A percentile compares a stretch with the other conserved stretches of the same genome.
These are phyloP conservation scores for Ogataea paradorogensis DNA, from an alignment of 805 yeast species.

Conservation along the genomic window DNA sequence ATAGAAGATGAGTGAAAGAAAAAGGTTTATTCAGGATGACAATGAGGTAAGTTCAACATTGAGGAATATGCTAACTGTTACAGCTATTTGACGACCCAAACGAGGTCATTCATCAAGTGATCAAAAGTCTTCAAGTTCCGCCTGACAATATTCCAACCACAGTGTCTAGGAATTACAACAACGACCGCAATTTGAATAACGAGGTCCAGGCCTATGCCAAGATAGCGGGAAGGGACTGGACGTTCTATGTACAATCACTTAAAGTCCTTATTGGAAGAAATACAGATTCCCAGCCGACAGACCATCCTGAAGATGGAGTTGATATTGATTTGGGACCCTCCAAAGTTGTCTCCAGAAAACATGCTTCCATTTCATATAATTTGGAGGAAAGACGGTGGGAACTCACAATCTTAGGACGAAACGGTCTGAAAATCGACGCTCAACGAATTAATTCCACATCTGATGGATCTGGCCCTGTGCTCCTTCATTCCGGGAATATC, in stretches of 20 bases:
- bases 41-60: constrained; percentile 19
- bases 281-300: constrained; percentile 40
- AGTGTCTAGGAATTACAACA: constrained; percentile 71
- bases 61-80: constrained; percentile 3
- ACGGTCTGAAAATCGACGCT: constrained; percentile 90
- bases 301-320: constrained; percentile 34
- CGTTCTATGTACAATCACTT: constrained; percentile 82
- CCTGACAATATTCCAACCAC: constrained; percentile 59
- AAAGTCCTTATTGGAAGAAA: constrained; percentile 83
- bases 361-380: constrained; percentile 81
- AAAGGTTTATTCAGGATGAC: constrained; percentile 22
- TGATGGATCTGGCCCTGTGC: constrained; percentile 41
- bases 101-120: constrained; percentile 71
- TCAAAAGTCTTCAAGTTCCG: constrained; percentile 66
- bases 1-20: constrained; percentile 20
- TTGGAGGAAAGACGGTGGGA: constrained; percentile 80
- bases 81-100: constrained; percentile 50
- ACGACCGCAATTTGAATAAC: constrained; percentile 61
- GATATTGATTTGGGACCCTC: constrained; percentile 96
- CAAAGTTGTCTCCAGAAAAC: constrained; percentile 91
- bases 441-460: constrained; percentile 40
- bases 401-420: constrained; percentile 76
- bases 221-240: constrained; percentile 91
- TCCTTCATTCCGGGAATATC: constrained; percentile 81
- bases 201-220: constrained; percentile 99